Conservation (phyloP, 2,329 filamentous ascomycete genomes). For the Botrytis paeoniae region DNA sequence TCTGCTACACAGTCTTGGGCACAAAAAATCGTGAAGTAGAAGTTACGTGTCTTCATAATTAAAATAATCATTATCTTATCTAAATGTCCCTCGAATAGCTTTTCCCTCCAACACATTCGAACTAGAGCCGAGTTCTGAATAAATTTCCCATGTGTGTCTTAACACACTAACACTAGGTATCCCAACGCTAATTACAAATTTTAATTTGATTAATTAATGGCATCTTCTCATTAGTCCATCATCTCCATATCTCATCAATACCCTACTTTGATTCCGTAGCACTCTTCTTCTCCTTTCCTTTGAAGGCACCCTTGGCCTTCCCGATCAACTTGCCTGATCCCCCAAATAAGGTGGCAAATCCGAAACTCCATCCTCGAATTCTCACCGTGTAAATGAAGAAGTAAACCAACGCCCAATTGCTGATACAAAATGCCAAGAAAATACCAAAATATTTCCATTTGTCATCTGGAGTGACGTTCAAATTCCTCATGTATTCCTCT, state of each 20-base stretch:
- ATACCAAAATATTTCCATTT: conserved; percentile 75
- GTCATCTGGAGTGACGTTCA: conserved; percentile 50
- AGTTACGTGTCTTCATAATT: background rate
- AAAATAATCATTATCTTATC: background rate
- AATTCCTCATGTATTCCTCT: conserved; percentile 60
- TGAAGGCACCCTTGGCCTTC: conserved; percentile 36
- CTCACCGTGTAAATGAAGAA: conserved; percentile 75
- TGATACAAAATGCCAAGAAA: conserved; percentile 67
- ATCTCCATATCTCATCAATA: background rate
- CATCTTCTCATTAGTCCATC: background rate
- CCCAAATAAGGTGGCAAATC: conserved; percentile 57
- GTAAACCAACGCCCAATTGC: conserved; percentile 70
- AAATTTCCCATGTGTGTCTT: background rate
- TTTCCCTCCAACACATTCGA: background rate
- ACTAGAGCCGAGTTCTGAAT: background rate
- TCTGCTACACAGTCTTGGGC: too few relatives aligned
- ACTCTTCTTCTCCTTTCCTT: conserved; percentile 18
- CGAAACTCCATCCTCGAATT: conserved; percentile 68
- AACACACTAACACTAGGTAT: background rate
- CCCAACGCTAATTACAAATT: background rate
- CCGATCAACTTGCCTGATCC: conserved; percentile 43
- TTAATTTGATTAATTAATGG: background rate
- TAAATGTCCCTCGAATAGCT: background rate
- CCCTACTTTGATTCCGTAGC: background rate
- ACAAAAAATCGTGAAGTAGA: too few relatives aligned